phyloP scores from a whole-genome alignment of 2,329 filamentous ascomycete genomes.

The Diaporthe eres region DNA sequence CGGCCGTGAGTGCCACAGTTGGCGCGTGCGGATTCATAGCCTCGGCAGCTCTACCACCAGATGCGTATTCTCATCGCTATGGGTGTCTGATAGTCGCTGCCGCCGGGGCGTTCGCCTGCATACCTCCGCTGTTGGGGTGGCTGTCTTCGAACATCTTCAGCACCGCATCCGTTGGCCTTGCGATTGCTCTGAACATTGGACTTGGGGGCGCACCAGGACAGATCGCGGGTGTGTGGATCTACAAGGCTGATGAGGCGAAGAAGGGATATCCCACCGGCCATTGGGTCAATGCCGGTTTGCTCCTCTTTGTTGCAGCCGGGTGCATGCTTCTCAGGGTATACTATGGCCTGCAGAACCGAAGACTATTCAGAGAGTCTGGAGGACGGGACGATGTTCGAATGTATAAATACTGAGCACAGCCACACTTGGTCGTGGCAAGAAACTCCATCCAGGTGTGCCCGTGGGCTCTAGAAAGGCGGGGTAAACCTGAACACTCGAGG shows the following conservation, averaged over 20 bases:
- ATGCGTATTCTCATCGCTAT: constrained; percentile 73
- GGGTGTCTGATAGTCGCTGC: constrained; percentile 78
- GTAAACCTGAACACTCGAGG: neutral
- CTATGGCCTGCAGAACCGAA: constrained; percentile 65
- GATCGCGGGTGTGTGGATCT: constrained; percentile 82
- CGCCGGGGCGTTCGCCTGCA: constrained; percentile 76
- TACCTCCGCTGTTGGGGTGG: constrained; percentile 80
- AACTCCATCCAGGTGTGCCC: neutral
- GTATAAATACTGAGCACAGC: constrained; percentile 55
- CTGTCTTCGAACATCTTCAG: constrained; percentile 76
- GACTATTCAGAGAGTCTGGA: constrained; percentile 50
- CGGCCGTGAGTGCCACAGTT: constrained; percentile 58
- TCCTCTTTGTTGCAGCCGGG: constrained; percentile 71
- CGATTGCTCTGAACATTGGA: constrained; percentile 79
- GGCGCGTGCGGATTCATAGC: constrained; percentile 68
- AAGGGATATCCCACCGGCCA: constrained; percentile 79
- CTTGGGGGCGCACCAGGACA: constrained; percentile 77
- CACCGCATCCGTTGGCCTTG: constrained; percentile 76
- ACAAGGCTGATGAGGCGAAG: constrained; percentile 72
- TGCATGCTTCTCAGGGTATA: constrained; percentile 68
- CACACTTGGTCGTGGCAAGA: neutral
- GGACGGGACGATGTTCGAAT: constrained; percentile 54
- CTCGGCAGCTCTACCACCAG: constrained; percentile 73
- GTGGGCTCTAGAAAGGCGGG: neutral
- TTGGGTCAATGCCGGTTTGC: constrained; percentile 74